phyloP scores from a whole-genome alignment of 495 filamentous ascomycete genomes.

The Rhypophila decipiens region DNA sequence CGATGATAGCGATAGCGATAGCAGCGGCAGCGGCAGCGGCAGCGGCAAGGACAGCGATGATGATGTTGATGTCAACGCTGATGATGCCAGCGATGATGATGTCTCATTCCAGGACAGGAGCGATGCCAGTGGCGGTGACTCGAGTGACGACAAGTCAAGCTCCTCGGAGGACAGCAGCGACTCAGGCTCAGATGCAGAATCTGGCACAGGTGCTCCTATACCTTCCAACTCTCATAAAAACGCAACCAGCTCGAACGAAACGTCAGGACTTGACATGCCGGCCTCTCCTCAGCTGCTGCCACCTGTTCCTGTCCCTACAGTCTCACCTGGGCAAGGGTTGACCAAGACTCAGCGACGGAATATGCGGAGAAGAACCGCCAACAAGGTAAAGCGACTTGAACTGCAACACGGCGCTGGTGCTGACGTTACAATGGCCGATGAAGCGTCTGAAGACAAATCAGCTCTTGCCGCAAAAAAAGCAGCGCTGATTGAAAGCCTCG shows the following conservation, averaged over 20 bases:
- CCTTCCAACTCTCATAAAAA: too few relatives aligned
- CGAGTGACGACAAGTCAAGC: slow-evolving; percentile 4
- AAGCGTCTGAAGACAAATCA: not conserved
- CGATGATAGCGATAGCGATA: slow-evolving; percentile 7
- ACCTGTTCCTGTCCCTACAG: too few relatives aligned
- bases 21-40: slow-evolving; percentile 4
- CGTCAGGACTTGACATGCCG: too few relatives aligned
- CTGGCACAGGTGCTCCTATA: not conserved
- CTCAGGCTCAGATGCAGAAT: not conserved
- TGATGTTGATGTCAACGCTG: not conserved
- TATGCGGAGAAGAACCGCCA: slow-evolving; percentile 28
- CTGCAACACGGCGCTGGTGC: not conserved
- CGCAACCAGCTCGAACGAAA: too few relatives aligned
- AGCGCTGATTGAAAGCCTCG: slow-evolving; percentile 9
- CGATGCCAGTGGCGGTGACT: not conserved
- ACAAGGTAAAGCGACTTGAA: slow-evolving; percentile 17
- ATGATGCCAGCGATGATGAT: not conserved
- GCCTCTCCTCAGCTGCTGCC: too few relatives aligned
- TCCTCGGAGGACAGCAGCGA: slow-evolving; percentile 7
- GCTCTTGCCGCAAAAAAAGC: slow-evolving; percentile 18
- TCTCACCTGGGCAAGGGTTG: slow-evolving; percentile 29
- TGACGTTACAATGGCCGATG: not conserved
- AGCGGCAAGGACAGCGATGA: slow-evolving; percentile 4
- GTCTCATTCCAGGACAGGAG: not conserved
- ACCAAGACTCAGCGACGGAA: slow-evolving; percentile 36